Evolutionary conservation across 208 protist genomes (phyloP), one percentile per base, ranked within the genome.

Genomic region (Crithidia acanthocephali): DNA sequence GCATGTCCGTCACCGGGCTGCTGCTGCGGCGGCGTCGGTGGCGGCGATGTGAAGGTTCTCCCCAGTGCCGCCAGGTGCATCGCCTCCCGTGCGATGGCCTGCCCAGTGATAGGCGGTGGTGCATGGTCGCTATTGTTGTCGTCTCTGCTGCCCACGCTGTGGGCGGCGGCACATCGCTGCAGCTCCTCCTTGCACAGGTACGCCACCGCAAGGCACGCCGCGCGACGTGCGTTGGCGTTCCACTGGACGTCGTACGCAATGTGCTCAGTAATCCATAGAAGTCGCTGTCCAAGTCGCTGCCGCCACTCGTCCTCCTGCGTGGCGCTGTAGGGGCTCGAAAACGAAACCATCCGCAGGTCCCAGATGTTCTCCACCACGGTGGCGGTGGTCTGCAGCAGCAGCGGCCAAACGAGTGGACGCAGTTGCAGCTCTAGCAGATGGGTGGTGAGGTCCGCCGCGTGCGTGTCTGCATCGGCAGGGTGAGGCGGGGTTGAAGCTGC

Each of bases 301-400:
- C 64, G 64, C 72, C 72, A 77, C 57, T 67, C 58, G 30, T 50
- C 10, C 52, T 51, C 66, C 0, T 59, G 16, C 2, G 47, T 33
- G n/a, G 55, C 66, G 65, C 9, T 15, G 48, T 69, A 69, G 22
- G 27, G 53, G 10, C 28, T 2, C 5, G 57, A 61, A 71, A 86
- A 86, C 15, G 2, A 6, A 15, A 84, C 70, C 8, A 61, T 40
- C 30, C 83, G 61, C 22, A 84, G 55, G 27, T 70, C 74, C 84
- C 84, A 89, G 33, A 89, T 66, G 65, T 86, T 89, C 20, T 64
- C 60, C 20, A 89, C 74, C 16, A 86, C 22, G 0, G 35, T 40
- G 18, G 35, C 27, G 0, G 72, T 50, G 64, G 28, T 22, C 28
- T 50, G 27, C 5, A 11, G 42, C 1, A 77, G 57, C 1, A 77